A percentile compares a stretch with the other conserved stretches of the same genome.
These are phyloP conservation scores for Auricularia heimuer DNA, from an alignment of 768 basidiomycete species.

Conservation along the genomic window DNA sequence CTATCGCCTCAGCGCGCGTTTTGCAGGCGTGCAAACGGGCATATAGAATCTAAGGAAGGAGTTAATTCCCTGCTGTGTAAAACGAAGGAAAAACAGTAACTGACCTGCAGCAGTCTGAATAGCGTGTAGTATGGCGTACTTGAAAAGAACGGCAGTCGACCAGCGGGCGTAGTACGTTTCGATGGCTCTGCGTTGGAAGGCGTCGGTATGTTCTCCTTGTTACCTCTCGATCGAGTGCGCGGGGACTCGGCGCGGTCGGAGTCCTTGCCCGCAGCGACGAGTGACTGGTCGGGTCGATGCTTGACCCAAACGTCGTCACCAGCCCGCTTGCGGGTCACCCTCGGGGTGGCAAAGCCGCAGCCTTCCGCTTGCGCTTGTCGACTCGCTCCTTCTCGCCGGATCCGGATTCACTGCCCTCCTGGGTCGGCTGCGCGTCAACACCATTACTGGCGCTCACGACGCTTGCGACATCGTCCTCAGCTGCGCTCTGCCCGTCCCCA, in stretches of 20 bases:
- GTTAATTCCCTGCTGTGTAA: background rate
- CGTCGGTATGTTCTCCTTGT: background rate
- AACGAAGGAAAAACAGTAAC: constrained; percentile 15
- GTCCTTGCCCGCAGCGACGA: background rate
- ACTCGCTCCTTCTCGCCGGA: background rate
- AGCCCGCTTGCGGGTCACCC: background rate
- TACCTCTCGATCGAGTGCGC: background rate
- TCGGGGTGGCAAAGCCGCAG: background rate
- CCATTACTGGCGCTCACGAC: background rate
- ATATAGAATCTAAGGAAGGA: constrained; percentile 60
- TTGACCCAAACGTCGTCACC: background rate
- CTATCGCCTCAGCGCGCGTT: constrained; percentile 43
- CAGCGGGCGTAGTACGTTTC: constrained; percentile 4
- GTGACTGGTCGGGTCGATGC: background rate
- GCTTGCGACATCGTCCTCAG: background rate
- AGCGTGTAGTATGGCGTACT: constrained; percentile 85
- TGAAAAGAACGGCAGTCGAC: constrained; percentile 58
- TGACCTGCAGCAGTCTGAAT: constrained; percentile 76
- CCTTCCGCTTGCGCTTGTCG: background rate
- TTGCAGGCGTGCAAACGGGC: constrained; percentile 76
- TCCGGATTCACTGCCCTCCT: background rate
- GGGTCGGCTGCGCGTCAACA: background rate
- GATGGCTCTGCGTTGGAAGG: background rate
- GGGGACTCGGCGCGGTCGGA: background rate
- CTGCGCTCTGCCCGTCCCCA: background rate